phyloP scores from a whole-genome alignment of 306 rosid species.

The Begonia fuchsioides region DNA sequence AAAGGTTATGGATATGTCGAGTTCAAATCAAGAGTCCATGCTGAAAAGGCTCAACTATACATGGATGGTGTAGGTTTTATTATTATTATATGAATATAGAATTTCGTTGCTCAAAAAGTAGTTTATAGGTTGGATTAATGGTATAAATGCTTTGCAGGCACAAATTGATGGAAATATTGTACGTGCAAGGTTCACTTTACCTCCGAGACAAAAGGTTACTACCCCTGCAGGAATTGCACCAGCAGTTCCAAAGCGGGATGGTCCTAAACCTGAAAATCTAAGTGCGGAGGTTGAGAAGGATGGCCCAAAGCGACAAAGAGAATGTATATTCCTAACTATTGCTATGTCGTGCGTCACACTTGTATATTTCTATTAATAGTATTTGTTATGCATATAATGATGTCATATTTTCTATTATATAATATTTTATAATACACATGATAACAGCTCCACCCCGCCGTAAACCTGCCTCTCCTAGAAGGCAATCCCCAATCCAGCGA shows the following conservation, averaged over 20 bases:
- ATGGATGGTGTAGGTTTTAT: conserved; percentile 88
- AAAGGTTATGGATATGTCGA: conserved; percentile 91
- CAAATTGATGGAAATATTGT: conserved; percentile 92
- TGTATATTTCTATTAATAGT: conserved; percentile 1
- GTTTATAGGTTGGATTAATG: conserved; percentile 2
- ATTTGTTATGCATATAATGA: conserved; percentile 1
- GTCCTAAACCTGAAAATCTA: conserved; percentile 55
- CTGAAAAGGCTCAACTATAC: conserved; percentile 69
- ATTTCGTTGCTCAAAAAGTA: conserved; percentile 1
- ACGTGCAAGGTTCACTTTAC: conserved; percentile 81
- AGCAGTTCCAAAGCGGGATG: conserved; percentile 59
- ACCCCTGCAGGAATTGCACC: conserved; percentile 55
- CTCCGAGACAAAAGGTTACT: conserved; percentile 64
- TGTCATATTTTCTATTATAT: no score
- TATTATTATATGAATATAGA: conserved; percentile 5
- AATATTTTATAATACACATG: background rate
- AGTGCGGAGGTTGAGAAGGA: conserved; percentile 63
- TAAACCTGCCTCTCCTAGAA: conserved; percentile 64
- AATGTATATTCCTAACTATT: conserved; percentile 46
- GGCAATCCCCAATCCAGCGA: conserved; percentile 78
- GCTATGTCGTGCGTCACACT: background rate
- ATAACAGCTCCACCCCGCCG: conserved; percentile 68
- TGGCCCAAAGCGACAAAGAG: conserved; percentile 68
- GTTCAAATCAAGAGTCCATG: conserved; percentile 77
- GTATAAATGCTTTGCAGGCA: conserved; percentile 41